Evolutionary conservation across 306 rosid species (phyloP).

Genomic region (Acacia melanoxylon): DNA sequence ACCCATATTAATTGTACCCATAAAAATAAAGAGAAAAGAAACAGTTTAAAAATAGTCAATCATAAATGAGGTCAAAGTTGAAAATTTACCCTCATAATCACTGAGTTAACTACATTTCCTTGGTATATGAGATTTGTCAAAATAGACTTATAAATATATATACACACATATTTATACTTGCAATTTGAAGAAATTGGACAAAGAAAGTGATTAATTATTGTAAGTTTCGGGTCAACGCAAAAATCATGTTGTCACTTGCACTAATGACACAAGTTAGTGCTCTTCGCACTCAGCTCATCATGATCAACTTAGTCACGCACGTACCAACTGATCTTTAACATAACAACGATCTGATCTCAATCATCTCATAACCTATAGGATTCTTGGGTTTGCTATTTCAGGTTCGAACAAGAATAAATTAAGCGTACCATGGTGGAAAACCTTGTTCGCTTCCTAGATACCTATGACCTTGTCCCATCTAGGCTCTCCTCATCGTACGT

Average conservation of each 20-base stretch:
- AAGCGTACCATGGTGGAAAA: neutral
- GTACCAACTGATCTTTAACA: neutral
- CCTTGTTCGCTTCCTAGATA: neutral
- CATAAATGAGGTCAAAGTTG: no score
- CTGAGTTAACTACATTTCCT: no score
- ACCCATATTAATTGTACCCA: no score
- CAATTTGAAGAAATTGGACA: neutral
- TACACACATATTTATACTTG: no score
- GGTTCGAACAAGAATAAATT: constrained; percentile 16
- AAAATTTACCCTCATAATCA: no score
- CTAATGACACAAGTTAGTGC: constrained; percentile 47
- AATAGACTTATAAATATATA: no score
- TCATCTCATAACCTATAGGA: neutral
- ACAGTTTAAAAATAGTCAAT: no score
- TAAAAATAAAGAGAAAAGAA: no score
- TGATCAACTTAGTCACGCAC: neutral
- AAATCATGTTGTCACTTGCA: constrained; percentile 36
- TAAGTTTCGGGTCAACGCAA: constrained; percentile 30
- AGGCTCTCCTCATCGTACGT: neutral
- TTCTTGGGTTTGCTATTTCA: constrained; percentile 17
- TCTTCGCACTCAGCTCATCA: constrained; percentile 37
- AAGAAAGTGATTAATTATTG: neutral
- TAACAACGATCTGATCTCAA: neutral
- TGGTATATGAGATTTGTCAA: no score
- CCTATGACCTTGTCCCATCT: constrained; percentile 15